Conservation (phyloP, 306 rosid genomes). For the Dryas octopetala region DNA sequence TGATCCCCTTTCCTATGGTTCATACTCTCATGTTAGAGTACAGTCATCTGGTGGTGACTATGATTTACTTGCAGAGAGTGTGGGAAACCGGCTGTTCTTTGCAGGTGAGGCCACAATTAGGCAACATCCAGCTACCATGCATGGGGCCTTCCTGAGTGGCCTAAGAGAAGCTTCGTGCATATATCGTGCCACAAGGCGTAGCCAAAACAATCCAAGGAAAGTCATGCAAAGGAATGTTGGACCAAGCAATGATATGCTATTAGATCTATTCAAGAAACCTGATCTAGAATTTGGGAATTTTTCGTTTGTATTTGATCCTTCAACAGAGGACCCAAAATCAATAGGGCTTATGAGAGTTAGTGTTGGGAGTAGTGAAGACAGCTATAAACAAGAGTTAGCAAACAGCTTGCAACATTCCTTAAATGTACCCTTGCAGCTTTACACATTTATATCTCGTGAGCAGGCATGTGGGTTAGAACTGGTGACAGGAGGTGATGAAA, state of each 20-base stretch:
- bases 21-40: conserved; percentile 90
- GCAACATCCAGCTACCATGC: conserved; percentile 97
- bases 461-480: conserved; percentile 59
- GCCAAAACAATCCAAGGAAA: conserved; percentile 45
- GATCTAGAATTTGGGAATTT: conserved; percentile 65
- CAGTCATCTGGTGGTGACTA: conserved; percentile 82
- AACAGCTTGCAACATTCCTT: conserved; percentile 33
- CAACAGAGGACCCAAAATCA: conserved; percentile 51
- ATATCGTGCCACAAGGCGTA: conserved; percentile 38
- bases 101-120: conserved; percentile 96
- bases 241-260: conserved; percentile 41
- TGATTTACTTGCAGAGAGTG: conserved; percentile 81
- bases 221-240: conserved; percentile 46
- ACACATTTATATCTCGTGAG: conserved; percentile 60
- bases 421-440: conserved; percentile 55
- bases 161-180: conserved; percentile 89
- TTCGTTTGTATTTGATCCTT: conserved; percentile 58
- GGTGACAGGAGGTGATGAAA: conserved; percentile 54
- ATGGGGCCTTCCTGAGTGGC: conserved; percentile 92
- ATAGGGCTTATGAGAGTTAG: conserved; percentile 64
- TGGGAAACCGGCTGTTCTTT: conserved; percentile 75
- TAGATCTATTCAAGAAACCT: conserved; percentile 65
- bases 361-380: conserved; percentile 41
- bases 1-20: conserved; percentile 84
- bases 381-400: conserved; percentile 30